Evolutionary conservation across 2,329 filamentous ascomycete genomes (phyloP), one percentile per base, ranked within the genome.

Genomic region (Cercospora citrullina): DNA sequence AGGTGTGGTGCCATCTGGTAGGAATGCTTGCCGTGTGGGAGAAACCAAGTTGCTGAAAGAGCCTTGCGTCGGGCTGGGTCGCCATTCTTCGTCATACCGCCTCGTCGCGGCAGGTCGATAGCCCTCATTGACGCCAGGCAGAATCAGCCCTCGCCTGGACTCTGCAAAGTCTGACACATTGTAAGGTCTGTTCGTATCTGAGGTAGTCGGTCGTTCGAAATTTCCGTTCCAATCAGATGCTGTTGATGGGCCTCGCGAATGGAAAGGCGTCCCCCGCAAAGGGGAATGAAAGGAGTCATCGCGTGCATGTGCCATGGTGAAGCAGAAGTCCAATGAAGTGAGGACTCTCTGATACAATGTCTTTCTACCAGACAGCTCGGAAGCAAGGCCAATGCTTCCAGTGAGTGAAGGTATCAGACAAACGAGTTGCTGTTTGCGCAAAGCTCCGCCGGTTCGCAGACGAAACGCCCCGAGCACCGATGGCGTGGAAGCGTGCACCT

Each of bases 211-310:
- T 59, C 68, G 67, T 36, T 70, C 58, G 39, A 65, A 70, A 30
- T 68, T 68, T 28, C 68, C 64, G 36, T 66, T 68, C 70, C 68
- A 72, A 63, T 70, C 60, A 18, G 70, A 69, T 63, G 71, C 59
- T n/a, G 69, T 55, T 12, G 71, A 71, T 28, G 65, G 66, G 16
- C 65, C 68, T 60, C 71, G 67, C 23, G 71, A 73, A 57, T 73
- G 71, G 28, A 63, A 66, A 12, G 71, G 70, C 23, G 68, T 66
- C 28, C 70, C 68, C 59, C 65, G 68, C 64, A 65, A 18, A 30
- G 67, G 70, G 58, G 65, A 67, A 60, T 72, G 70, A 63, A 69
- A 71, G 61, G 67, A 63, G 42, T 70, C 66, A 55, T 70, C 68
- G 28, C 69, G 64, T 30, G 51, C 65, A 39, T 67, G 70, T 21